These are phyloP conservation scores for Microsporum ferrugineum DNA, from an alignment of 2,329 filamentous ascomycete species.

Conservation along the genomic window DNA sequence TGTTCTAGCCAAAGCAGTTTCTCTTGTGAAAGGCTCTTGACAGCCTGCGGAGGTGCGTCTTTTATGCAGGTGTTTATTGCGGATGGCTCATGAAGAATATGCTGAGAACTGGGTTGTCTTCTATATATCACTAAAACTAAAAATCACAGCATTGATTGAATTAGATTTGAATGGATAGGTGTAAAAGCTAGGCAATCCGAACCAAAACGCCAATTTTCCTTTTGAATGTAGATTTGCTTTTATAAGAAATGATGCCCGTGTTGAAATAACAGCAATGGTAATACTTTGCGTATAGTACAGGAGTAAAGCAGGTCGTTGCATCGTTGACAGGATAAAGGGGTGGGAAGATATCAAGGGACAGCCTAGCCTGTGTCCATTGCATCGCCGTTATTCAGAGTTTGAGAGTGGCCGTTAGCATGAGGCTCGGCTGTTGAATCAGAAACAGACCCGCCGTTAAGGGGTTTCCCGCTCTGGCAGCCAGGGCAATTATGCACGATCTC, in stretches of 20 bases:
- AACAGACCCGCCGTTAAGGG: not conserved
- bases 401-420: conserved; percentile 4
- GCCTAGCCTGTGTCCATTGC: conserved; percentile 14
- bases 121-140: too few species aligned
- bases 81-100: too few species aligned
- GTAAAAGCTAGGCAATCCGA: not conserved
- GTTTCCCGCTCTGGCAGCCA: conserved; percentile 54
- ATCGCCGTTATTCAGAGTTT: conserved; percentile 6
- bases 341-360: not conserved
- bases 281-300: not conserved
- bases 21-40: not conserved
- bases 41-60: too few species aligned
- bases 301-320: not conserved
- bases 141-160: not conserved
- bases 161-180: not conserved
- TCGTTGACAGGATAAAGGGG: not conserved
- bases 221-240: not conserved
- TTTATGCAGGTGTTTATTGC: too few species aligned
- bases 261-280: not conserved
- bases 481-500: conserved; percentile 94
- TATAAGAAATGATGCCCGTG: not conserved
- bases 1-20: not conserved
- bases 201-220: not conserved
- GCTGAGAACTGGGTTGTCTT: too few species aligned
- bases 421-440: not conserved